Conservation (phyloP, 768 basidiomycete genomes). For the Imleria badia region DNA sequence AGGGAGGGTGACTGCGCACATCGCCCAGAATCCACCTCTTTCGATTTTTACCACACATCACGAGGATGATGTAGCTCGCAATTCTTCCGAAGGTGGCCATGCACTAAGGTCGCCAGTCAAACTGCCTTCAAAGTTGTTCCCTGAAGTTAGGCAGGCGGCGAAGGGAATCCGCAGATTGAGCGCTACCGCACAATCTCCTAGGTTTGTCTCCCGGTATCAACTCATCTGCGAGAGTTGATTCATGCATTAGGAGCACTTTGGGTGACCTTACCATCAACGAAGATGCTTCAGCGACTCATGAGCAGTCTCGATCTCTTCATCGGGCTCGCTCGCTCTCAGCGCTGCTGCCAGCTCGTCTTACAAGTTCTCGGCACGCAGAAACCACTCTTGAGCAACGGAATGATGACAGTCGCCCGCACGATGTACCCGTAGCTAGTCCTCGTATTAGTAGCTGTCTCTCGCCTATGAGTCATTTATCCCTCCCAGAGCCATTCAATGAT, state of each 20-base stretch:
- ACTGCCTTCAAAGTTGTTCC: neutral
- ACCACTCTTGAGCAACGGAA: neutral
- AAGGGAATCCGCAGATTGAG: conserved; percentile 4
- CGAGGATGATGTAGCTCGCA: neutral
- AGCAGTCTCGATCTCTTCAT: neutral
- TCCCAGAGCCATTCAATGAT: conserved; percentile 10
- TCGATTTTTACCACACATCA: neutral
- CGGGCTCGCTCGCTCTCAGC: neutral
- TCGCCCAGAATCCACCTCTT: neutral
- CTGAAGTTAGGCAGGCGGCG: neutral
- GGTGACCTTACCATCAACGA: neutral
- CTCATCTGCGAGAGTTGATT: neutral
- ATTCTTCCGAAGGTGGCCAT: neutral
- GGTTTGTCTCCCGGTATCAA: conserved; percentile 3
- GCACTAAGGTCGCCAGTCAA: neutral
- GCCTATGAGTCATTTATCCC: conserved; percentile 13
- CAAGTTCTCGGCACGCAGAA: conserved; percentile 5
- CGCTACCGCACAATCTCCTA: neutral
- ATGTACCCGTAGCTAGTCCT: neutral
- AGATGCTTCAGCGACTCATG: neutral
- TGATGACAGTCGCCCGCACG: neutral
- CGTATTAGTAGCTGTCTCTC: conserved; percentile 10
- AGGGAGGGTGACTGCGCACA: neutral
- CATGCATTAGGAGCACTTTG: neutral
- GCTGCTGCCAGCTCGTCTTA: neutral